A percentile compares a stretch with the other conserved stretches of the same genome.
Conservation (phyloP, 805 yeast species). For the Candida nonsorbophila region DNA sequence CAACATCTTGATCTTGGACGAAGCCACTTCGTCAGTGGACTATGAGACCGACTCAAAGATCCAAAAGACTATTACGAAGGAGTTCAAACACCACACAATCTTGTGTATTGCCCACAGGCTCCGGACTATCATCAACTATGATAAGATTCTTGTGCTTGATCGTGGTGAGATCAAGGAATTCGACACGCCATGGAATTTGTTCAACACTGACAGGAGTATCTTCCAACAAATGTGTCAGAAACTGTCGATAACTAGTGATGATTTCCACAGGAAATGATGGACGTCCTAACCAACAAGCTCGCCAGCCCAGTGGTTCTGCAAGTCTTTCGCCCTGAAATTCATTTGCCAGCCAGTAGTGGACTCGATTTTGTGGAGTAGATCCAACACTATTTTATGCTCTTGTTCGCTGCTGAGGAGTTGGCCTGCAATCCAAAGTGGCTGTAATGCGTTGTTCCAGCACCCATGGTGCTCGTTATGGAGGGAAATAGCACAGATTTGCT, state of each 20-base stretch:
- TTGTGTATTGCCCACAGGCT: conserved; percentile 85
- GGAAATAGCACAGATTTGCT: conserved; percentile 30
- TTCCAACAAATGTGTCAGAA: conserved; percentile 68
- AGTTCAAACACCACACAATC: conserved; percentile 67
- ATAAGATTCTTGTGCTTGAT: conserved; percentile 74
- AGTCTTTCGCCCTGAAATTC: conserved; percentile 21
- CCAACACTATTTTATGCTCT: conserved; percentile 15
- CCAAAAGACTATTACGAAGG: conserved; percentile 64
- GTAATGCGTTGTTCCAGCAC: conserved; percentile 21
- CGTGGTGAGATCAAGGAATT: conserved; percentile 72
- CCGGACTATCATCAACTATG: conserved; percentile 67
- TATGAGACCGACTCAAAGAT: conserved; percentile 80
- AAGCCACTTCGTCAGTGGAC: conserved; percentile 76
- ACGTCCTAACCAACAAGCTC: not conserved
- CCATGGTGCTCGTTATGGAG: conserved; percentile 21
- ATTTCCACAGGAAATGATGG: not conserved
- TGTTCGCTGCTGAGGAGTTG: conserved; percentile 17
- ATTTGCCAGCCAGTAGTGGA: conserved; percentile 25
- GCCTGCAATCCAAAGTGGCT: conserved; percentile 22
- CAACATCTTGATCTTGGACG: conserved; percentile 74
- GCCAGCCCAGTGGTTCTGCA: conserved; percentile 17
- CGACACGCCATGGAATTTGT: conserved; percentile 65
- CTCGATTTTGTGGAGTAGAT: conserved; percentile 18
- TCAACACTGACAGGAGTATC: conserved; percentile 44
- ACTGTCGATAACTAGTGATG: not conserved